A percentile compares a stretch with the other conserved stretches of the same genome.
Conservation (phyloP, 139 green algal genomes). For the Asterochloris erici region DNA sequence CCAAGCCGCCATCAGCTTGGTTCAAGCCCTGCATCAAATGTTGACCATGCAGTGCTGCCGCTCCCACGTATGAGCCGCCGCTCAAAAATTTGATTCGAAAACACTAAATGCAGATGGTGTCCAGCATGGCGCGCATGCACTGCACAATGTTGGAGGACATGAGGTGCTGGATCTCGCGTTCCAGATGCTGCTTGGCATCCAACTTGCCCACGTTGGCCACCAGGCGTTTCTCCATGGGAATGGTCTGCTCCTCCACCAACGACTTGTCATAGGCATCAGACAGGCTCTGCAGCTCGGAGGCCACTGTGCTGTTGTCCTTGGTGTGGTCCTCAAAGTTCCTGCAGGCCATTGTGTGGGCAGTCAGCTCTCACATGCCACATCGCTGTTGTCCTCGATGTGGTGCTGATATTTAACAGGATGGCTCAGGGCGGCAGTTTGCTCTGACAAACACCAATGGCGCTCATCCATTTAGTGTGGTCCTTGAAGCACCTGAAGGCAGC, state of each 20-base stretch:
- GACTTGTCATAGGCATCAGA: constrained; percentile 81
- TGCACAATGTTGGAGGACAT: constrained; percentile 95
- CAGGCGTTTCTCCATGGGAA: constrained; percentile 75
- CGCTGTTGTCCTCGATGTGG: too few relatives aligned
- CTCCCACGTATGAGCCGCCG: too few relatives aligned
- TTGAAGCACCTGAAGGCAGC: too few relatives aligned
- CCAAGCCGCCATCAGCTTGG: background rate
- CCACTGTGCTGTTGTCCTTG: constrained; percentile 72
- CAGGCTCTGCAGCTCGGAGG: constrained; percentile 81
- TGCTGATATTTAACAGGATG: too few relatives aligned
- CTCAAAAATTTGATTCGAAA: background rate
- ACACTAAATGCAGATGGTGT: constrained; percentile 90
- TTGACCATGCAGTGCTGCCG: background rate
- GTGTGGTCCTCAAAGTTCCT: constrained; percentile 61
- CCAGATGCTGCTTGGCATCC: constrained; percentile 96
- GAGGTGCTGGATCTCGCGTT: constrained; percentile 61
- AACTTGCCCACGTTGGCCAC: constrained; percentile 90
- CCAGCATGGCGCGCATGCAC: constrained; percentile 91
- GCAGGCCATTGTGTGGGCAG: background rate
- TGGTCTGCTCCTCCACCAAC: constrained; percentile 87
- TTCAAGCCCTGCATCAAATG: background rate
- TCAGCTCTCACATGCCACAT: background rate
- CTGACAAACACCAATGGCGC: too few relatives aligned
- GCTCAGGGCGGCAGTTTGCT: too few relatives aligned
- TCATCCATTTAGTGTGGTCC: too few relatives aligned